phyloP scores from a whole-genome alignment of 306 rosid species.

The Castanopsis chinensis region DNA sequence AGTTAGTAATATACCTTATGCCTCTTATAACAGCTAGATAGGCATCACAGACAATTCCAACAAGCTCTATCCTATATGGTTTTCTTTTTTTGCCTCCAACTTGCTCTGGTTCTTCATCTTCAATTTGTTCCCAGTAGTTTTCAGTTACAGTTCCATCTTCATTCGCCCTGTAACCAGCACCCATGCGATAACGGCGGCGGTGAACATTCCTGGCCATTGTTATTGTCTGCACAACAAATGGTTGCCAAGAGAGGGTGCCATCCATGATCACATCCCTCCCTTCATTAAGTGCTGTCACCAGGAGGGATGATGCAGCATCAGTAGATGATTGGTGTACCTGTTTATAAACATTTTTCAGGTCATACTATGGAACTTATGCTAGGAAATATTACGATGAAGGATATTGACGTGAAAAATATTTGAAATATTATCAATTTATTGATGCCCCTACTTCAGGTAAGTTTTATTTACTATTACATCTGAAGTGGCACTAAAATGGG shows the following conservation, averaged over 20 bases:
- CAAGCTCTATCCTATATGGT: slow-evolving; percentile 94
- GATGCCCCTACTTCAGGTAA: neutral
- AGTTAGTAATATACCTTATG: slow-evolving; percentile 54
- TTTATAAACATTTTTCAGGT: slow-evolving; percentile 15
- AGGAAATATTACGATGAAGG: neutral
- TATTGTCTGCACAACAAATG: slow-evolving; percentile 93
- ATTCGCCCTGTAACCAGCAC: slow-evolving; percentile 65
- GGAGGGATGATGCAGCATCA: slow-evolving; percentile 92
- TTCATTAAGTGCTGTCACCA: slow-evolving; percentile 90
- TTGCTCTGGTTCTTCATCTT: slow-evolving; percentile 63
- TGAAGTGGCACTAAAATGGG: neutral
- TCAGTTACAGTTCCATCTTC: slow-evolving; percentile 67
- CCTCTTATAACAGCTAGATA: slow-evolving; percentile 86
- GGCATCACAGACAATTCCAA: slow-evolving; percentile 97
- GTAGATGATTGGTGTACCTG: slow-evolving; percentile 98
- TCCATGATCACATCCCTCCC: slow-evolving; percentile 97
- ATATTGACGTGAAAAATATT: neutral
- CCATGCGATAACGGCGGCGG: slow-evolving; percentile 93
- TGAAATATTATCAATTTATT: neutral
- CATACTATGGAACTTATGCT: neutral
- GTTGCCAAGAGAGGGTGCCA: slow-evolving; percentile 95
- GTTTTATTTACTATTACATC: neutral
- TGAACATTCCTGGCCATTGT: slow-evolving; percentile 95
- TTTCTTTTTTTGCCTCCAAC: slow-evolving; percentile 74
- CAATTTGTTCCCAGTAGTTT: slow-evolving; percentile 77